Conservation (phyloP, 1,284 basidiomycete species). For the Grifola frondosa region DNA sequence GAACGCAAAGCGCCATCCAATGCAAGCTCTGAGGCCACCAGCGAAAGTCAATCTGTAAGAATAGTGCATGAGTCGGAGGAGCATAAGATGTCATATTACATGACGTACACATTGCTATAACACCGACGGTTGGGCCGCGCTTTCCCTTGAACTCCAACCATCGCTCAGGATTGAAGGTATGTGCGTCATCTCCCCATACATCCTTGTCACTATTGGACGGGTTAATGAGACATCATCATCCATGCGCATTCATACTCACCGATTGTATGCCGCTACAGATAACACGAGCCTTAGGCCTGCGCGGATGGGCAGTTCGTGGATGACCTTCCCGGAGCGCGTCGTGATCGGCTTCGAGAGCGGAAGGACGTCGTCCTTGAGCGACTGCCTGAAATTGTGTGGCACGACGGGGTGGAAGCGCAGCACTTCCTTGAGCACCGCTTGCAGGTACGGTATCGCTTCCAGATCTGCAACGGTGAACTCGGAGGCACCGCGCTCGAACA, state of each 20-base stretch:
- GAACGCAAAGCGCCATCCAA: conserved; percentile 52
- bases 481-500: conserved; percentile 39
- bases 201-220: conserved; percentile 19
- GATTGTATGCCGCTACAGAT: conserved; percentile 39
- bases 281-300: conserved; percentile 34
- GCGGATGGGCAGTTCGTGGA: conserved; percentile 36
- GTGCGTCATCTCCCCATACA: conserved; percentile 29
- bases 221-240: background rate
- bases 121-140: conserved; percentile 36
- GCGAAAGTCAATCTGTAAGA: conserved; percentile 13
- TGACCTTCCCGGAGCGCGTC: conserved; percentile 26
- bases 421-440: conserved; percentile 49
- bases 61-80: background rate
- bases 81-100: background rate
- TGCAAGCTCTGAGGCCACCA: conserved; percentile 50
- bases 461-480: conserved; percentile 49
- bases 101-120: conserved; percentile 40
- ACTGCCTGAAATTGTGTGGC: conserved; percentile 24
- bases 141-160: conserved; percentile 22
- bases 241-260: conserved; percentile 20
- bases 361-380: conserved; percentile 33
- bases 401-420: conserved; percentile 32
- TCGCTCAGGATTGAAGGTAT: conserved; percentile 28
- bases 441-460: conserved; percentile 52
- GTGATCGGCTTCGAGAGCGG: conserved; percentile 30